phyloP scores from a whole-genome alignment of 169 alveolate genomes.

The Eimeria tenella region DNA sequence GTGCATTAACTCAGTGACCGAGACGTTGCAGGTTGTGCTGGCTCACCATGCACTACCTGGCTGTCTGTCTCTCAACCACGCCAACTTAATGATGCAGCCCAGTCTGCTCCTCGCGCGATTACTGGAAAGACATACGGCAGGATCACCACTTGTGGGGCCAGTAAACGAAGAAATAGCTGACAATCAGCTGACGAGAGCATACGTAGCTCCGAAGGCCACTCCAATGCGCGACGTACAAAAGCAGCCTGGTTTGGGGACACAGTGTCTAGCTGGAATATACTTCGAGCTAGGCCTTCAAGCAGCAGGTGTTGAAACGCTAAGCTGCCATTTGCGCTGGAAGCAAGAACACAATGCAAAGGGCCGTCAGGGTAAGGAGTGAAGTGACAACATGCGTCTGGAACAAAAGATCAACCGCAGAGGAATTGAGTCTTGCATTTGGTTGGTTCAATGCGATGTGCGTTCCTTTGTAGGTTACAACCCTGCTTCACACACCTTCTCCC shows the following conservation, averaged over 20 bases:
- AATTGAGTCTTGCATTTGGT: not conserved
- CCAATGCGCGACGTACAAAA: conserved; percentile 17
- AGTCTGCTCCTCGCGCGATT: conserved; percentile 49
- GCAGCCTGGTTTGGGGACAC: not conserved
- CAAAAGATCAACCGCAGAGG: not conserved
- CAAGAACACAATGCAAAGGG: not conserved
- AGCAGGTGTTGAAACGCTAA: conserved; percentile 38
- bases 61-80: conserved; percentile 36
- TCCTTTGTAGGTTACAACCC: conserved; percentile 29
- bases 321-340: conserved; percentile 28
- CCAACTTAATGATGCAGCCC: conserved; percentile 41
- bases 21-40: conserved; percentile 39
- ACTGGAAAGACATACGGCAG: conserved; percentile 23
- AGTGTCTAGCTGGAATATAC: conserved; percentile 47
- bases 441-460: not conserved
- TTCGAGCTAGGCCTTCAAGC: conserved; percentile 57
- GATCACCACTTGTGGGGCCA: conserved; percentile 49
- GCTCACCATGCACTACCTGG: conserved; percentile 47
- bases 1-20: conserved; percentile 10
- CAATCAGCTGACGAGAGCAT: conserved; percentile 11
- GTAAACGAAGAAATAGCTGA: conserved; percentile 12
- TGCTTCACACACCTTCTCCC: not conserved
- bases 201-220: not conserved
- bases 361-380: conserved; percentile 14
- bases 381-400: not conserved